A percentile compares a stretch with the other conserved stretches of the same genome.
phyloP scores from a whole-genome alignment of 306 rosid species.

The Cucurbita argyrosperma region DNA sequence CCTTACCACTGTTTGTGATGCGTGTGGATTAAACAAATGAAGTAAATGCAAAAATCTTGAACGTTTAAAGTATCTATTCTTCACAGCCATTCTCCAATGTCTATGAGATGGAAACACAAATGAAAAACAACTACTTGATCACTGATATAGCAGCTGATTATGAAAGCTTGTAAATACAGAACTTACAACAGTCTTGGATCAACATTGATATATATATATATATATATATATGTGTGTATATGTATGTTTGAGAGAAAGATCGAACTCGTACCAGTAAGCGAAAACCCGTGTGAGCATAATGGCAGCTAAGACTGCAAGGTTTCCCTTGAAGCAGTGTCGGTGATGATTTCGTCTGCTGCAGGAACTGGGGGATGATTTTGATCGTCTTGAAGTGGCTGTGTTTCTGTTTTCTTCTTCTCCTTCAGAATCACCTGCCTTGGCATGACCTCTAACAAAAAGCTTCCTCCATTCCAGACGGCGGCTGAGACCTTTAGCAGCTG shows the following conservation, averaged over 20 bases:
- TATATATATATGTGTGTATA: neutral
- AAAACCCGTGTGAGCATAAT: no score
- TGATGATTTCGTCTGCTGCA: neutral
- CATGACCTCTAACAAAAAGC: conserved; percentile 87
- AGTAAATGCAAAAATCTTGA: neutral
- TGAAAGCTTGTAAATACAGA: neutral
- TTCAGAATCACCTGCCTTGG: conserved; percentile 82
- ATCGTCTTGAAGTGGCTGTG: conserved; percentile 21
- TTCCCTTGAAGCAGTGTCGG: neutral
- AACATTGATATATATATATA: neutral
- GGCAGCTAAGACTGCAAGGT: neutral
- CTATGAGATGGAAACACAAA: neutral
- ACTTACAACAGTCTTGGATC: neutral
- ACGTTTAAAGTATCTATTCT: neutral
- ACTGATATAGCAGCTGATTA: neutral
- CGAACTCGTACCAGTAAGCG: neutral
- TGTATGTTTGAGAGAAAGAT: neutral
- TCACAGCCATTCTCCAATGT: neutral
- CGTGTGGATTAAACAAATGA: neutral
- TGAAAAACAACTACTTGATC: neutral
- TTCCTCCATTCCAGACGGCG: conserved; percentile 82
- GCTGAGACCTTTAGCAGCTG: conserved; percentile 85
- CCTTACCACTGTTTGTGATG: neutral
- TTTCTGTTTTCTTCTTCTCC: conserved; percentile 58
- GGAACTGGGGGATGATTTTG: conserved; percentile 12